A percentile compares a stretch with the other conserved stretches of the same genome.
Evolutionary conservation across 352 stramenopile genomes (phyloP).

Genomic region (Globisporangium nodosum): DNA sequence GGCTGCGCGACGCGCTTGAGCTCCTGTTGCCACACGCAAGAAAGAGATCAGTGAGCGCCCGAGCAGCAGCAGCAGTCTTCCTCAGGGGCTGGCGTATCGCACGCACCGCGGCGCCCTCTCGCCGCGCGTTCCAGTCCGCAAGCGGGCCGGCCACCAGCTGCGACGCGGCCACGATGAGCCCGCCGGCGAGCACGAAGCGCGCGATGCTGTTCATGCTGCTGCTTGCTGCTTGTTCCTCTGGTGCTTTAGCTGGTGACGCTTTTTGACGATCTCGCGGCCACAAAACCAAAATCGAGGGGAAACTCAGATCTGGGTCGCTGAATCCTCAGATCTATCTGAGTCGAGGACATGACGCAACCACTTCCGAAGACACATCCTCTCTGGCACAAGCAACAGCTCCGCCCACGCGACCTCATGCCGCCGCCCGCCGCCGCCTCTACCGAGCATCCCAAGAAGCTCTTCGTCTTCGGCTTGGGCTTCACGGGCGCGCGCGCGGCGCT

Average conservation of each 20-base stretch:
- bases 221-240: background rate
- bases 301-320: background rate
- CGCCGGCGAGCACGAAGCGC: conserved; percentile 66
- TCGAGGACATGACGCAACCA: background rate
- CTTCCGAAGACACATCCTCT: no score
- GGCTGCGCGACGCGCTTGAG: conserved; percentile 57
- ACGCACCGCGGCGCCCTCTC: conserved; percentile 54
- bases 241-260: background rate
- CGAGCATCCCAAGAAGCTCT: conserved; percentile 40
- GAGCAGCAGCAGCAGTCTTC: background rate
- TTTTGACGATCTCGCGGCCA: background rate
- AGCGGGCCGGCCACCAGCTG: conserved; percentile 61
- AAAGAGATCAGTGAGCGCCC: background rate
- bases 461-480: conserved; percentile 89
- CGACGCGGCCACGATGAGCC: conserved; percentile 59
- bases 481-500: conserved; percentile 66
- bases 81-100: background rate
- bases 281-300: background rate
- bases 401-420: no score
- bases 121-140: conserved; percentile 73
- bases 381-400: no score
- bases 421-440: background rate
- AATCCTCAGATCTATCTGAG: no score
- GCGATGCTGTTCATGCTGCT: conserved; percentile 62
- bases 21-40: conserved; percentile 25